Percentiles rank a stretch among this genome's conserved stretches.
phyloP scores from a whole-genome alignment of 2,329 filamentous ascomycete species.

The Neoarthrinium moseri region DNA sequence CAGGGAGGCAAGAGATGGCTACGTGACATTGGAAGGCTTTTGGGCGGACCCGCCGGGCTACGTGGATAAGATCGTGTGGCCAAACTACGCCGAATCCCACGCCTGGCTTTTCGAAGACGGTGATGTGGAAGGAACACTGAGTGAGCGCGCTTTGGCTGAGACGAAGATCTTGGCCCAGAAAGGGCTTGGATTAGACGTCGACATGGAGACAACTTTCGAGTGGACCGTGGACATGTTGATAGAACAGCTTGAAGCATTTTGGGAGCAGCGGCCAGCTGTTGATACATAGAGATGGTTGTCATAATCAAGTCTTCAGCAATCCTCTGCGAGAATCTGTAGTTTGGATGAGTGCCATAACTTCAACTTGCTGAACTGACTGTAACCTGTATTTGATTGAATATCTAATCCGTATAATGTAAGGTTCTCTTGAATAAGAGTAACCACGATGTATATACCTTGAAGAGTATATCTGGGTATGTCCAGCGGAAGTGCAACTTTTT shows the following conservation, averaged over 20 bases:
- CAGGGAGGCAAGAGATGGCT: conserved; percentile 68
- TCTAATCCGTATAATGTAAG: too few species aligned
- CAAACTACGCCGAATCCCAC: conserved; percentile 84
- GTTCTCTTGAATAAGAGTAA: too few species aligned
- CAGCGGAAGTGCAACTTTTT: too few species aligned
- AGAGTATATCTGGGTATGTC: too few species aligned
- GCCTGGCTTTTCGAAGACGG: conserved; percentile 73
- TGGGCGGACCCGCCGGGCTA: conserved; percentile 95
- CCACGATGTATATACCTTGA: too few species aligned
- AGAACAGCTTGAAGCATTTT: conserved; percentile 35
- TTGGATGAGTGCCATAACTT: too few species aligned
- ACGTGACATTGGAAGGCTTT: conserved; percentile 84
- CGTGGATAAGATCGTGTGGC: conserved; percentile 93
- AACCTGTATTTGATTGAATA: too few species aligned
- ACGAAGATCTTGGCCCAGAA: conserved; percentile 50
- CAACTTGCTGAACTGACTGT: too few species aligned
- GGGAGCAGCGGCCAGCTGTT: neutral
- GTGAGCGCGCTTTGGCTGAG: conserved; percentile 40
- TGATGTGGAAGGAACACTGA: conserved; percentile 61
- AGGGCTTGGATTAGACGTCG: conserved; percentile 44
- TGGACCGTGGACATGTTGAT: conserved; percentile 70
- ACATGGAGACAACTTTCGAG: conserved; percentile 60
- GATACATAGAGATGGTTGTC: too few species aligned
- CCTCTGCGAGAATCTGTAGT: too few species aligned
- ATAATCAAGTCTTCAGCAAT: too few species aligned